phyloP scores from a whole-genome alignment of 805 yeast species.

The Metschnikowia similis region DNA sequence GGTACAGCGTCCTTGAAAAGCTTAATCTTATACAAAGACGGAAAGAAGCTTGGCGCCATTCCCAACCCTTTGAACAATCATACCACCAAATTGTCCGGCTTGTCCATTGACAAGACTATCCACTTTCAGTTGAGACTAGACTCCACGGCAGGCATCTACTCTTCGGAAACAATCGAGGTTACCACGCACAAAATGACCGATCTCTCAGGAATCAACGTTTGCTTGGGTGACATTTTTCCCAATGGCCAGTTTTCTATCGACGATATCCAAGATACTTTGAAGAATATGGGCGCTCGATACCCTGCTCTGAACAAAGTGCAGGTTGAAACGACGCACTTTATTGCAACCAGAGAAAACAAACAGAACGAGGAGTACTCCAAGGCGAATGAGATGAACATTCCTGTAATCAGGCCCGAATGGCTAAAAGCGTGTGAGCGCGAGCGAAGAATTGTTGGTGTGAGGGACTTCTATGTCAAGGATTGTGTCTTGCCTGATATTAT shows the following conservation, averaged over 20 bases:
- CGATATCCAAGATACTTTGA: constrained; percentile 61
- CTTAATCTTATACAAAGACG: constrained; percentile 72
- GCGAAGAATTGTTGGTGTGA: constrained; percentile 86
- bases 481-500: constrained; percentile 42
- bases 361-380: constrained; percentile 70
- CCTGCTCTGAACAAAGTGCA: constrained; percentile 69
- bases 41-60: constrained; percentile 68
- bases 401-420: constrained; percentile 96
- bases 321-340: constrained; percentile 91
- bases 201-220: constrained; percentile 84
- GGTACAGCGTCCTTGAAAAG: constrained; percentile 81
- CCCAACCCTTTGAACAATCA: constrained; percentile 77
- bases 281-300: constrained; percentile 70
- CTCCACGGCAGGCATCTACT: constrained; percentile 85
- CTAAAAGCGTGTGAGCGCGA: constrained; percentile 88
- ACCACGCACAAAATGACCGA: constrained; percentile 96
- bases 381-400: constrained; percentile 84
- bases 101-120: constrained; percentile 81
- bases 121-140: constrained; percentile 74
- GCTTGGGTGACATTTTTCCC: constrained; percentile 75
- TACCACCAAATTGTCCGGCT: constrained; percentile 84
- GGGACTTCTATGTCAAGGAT: constrained; percentile 71
- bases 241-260: constrained; percentile 39
- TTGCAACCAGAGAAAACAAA: constrained; percentile 57
- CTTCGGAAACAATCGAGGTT: constrained; percentile 62